phyloP scores from a whole-genome alignment of 176 grass and related monocot species.

The Hsuehochloa calcarea region DNA sequence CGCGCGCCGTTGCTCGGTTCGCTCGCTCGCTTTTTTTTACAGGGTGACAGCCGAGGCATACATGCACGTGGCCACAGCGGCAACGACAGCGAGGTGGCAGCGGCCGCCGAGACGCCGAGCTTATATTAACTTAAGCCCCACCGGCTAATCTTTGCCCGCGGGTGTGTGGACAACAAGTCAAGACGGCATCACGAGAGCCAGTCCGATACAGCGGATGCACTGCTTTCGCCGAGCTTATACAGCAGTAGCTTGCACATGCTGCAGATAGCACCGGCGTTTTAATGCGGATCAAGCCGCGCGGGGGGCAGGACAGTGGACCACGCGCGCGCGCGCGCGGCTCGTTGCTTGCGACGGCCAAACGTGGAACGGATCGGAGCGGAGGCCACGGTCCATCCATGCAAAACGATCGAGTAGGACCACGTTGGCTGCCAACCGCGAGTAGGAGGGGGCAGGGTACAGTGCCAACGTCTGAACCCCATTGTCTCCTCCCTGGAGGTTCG shows the following conservation, averaged over 20 bases:
- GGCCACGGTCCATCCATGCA: too few relatives aligned
- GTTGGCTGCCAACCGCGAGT: not conserved
- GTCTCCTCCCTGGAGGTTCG: not conserved
- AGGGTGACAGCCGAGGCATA: not conserved
- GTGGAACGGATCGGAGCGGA: too few relatives aligned
- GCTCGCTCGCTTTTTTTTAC: not conserved
- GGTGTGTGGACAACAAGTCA: constrained; percentile 15
- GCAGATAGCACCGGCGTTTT: not conserved
- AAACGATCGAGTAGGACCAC: too few relatives aligned
- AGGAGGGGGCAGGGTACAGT: not conserved
- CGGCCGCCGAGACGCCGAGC: not conserved
- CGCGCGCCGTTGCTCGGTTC: not conserved
- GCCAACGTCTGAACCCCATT: not conserved
- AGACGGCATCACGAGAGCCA: constrained; percentile 37
- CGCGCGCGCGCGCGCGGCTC: too few relatives aligned
- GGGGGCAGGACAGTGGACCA: not conserved
- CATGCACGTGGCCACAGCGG: constrained; percentile 8
- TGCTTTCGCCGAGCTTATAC: not conserved
- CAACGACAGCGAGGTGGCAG: constrained; percentile 22
- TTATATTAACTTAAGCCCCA: not conserved
- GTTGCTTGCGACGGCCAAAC: too few relatives aligned
- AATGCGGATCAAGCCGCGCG: not conserved
- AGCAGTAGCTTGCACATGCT: not conserved
- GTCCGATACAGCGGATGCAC: constrained; percentile 13
- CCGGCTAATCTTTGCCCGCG: too few relatives aligned